Evolutionary conservation across 2,329 filamentous ascomycete genomes (phyloP).

Genomic region (Aaosphaeria arxii): DNA sequence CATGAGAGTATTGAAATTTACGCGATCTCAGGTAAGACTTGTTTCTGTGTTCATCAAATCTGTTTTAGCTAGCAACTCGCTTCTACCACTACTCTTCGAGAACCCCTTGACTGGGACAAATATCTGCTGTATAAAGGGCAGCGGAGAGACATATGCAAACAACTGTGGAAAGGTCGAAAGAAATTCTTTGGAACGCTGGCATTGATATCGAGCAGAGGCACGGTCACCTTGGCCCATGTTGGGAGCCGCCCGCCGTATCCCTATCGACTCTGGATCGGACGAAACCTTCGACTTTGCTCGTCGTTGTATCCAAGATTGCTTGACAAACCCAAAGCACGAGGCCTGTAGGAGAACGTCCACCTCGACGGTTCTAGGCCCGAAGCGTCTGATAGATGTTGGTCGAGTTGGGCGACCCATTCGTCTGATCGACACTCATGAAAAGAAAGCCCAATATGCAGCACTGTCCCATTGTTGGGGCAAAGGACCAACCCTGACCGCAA

Average conservation of each 20-base stretch:
- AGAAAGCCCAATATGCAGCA: slow-evolving; percentile 25
- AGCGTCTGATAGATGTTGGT: slow-evolving; percentile 30
- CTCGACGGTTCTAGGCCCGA: slow-evolving; percentile 18
- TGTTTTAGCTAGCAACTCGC: too few species aligned
- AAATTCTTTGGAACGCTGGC: not conserved
- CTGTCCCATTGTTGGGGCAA: slow-evolving; percentile 33
- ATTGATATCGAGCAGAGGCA: slow-evolving; percentile 13
- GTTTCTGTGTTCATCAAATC: too few species aligned
- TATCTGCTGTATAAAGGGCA: too few species aligned
- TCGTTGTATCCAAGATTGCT: slow-evolving; percentile 28
- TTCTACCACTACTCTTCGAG: not conserved
- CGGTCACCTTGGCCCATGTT: slow-evolving; percentile 29
- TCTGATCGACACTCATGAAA: slow-evolving; percentile 28
- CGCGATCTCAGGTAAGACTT: slow-evolving; percentile 22
- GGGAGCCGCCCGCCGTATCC: slow-evolving; percentile 25
- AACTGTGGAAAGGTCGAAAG: too few species aligned
- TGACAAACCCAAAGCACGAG: slow-evolving; percentile 28
- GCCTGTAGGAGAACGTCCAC: slow-evolving; percentile 18
- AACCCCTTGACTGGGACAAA: too few species aligned
- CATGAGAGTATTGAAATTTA: slow-evolving; percentile 25
- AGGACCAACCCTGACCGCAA: slow-evolving; percentile 18
- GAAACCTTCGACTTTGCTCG: slow-evolving; percentile 32
- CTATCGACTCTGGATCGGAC: slow-evolving; percentile 28
- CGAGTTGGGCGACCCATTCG: slow-evolving; percentile 23
- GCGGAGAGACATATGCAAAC: too few species aligned